Conservation (phyloP, 495 filamentous ascomycete species). For the Penicillium riverlandense region DNA sequence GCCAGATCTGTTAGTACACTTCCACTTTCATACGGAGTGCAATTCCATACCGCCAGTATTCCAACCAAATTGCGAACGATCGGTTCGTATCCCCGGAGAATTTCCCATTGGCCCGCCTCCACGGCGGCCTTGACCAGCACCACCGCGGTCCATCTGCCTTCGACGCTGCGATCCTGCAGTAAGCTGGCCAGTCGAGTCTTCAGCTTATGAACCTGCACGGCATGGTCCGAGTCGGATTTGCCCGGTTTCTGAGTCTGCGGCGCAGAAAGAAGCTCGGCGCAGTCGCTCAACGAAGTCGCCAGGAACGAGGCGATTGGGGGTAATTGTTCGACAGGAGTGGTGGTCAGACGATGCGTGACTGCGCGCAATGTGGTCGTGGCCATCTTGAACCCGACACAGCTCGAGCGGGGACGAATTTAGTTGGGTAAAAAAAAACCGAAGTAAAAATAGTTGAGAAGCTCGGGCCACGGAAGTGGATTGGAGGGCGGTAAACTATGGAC, state of each 20-base stretch:
- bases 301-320: conserved; percentile 55
- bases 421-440: background rate
- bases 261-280: conserved; percentile 49
- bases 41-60: conserved; percentile 55
- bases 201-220: conserved; percentile 64
- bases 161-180: conserved; percentile 59
- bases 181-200: conserved; percentile 70
- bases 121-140: conserved; percentile 72
- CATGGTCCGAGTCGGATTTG: conserved; percentile 52
- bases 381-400: conserved; percentile 2
- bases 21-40: too few species aligned
- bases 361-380: conserved; percentile 42
- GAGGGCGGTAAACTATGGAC: conserved; percentile 21
- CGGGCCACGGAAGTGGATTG: conserved; percentile 20
- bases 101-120: conserved; percentile 74
- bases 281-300: conserved; percentile 53
- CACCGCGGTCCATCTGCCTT: conserved; percentile 70
- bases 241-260: conserved; percentile 37
- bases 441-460: conserved; percentile 7
- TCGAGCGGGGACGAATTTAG: too few species aligned
- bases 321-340: conserved; percentile 54
- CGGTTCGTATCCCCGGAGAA: conserved; percentile 57
- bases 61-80: conserved; percentile 69
- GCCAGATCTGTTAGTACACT: conserved; percentile 2
- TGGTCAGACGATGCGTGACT: conserved; percentile 59